These are phyloP conservation scores for Canna indica DNA, from an alignment of 176 grass and related monocot genomes.

Conservation along the genomic window DNA sequence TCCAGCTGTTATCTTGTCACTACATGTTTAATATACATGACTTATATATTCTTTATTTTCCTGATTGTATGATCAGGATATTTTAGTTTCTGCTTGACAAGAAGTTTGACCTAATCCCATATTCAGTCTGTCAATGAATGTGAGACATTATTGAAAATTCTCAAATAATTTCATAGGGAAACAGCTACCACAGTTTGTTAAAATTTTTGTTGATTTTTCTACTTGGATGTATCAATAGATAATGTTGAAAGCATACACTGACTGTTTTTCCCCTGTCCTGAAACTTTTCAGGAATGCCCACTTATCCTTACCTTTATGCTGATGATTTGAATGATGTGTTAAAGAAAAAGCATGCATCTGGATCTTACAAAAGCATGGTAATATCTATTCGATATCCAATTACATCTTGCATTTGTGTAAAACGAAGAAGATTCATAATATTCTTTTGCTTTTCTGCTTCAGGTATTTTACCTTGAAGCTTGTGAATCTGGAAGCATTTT, in stretches of 20 bases:
- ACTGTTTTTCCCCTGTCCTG: conserved; percentile 3
- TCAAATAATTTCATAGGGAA: background rate
- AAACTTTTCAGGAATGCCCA: conserved; percentile 73
- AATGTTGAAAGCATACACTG: background rate
- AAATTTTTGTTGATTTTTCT: background rate
- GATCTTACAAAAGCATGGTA: conserved; percentile 99
- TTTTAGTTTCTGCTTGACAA: background rate
- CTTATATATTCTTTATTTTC: conserved; percentile 4
- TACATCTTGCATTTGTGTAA: background rate
- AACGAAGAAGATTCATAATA: background rate
- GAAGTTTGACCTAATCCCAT: background rate
- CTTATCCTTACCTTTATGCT: conserved; percentile 81
- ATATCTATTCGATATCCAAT: conserved; percentile 19
- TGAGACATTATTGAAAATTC: background rate
- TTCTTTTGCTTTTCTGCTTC: conserved; percentile 11
- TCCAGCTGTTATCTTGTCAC: background rate
- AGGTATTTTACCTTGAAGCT: conserved; percentile 99
- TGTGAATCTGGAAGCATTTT: conserved; percentile 98
- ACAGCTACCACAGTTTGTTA: background rate
- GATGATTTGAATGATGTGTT: conserved; percentile 67
- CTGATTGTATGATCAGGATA: conserved; percentile 3
- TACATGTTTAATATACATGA: background rate
- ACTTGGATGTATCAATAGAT: background rate
- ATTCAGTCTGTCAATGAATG: background rate
- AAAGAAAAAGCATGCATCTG: conserved; percentile 79